Conservation (phyloP, 805 yeast species). For the Candida boidinii region DNA sequence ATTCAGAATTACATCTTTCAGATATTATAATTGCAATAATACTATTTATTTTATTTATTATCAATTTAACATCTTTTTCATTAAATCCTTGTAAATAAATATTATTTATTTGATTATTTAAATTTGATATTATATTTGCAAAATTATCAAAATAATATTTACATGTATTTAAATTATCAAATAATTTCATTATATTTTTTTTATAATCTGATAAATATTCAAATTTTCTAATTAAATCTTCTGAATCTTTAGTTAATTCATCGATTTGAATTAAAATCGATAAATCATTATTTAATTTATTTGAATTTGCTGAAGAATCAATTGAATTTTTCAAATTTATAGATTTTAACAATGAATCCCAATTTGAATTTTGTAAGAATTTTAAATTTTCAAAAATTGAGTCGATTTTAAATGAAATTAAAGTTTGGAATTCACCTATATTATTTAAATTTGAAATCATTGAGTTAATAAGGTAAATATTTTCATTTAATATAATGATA, state of each 20-base stretch:
- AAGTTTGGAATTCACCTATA: slow-evolving; percentile 31
- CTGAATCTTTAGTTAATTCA: too few species aligned
- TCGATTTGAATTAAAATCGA: too few species aligned
- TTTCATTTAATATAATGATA: slow-evolving; percentile 46
- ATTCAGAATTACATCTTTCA: slow-evolving; percentile 16
- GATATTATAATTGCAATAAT: slow-evolving; percentile 20
- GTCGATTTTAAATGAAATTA: slow-evolving; percentile 22
- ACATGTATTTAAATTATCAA: slow-evolving; percentile 21
- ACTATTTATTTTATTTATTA: slow-evolving; percentile 27
- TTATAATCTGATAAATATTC: slow-evolving; percentile 23
- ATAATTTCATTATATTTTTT: slow-evolving; percentile 8
- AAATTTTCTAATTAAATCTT: too few species aligned
- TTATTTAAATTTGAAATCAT: slow-evolving; percentile 8
- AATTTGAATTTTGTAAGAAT: slow-evolving; percentile 30
- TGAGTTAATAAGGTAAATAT: slow-evolving; percentile 30
- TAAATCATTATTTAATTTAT: too few species aligned
- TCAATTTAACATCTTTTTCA: slow-evolving; percentile 21
- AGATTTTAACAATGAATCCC: slow-evolving; percentile 47
- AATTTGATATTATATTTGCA: slow-evolving; percentile 7
- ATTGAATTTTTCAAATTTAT: slow-evolving; percentile 42
- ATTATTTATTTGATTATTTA: slow-evolving; percentile 29
- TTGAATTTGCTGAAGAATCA: too few species aligned
- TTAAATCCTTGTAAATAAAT: slow-evolving; percentile 28
- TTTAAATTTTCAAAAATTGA: slow-evolving; percentile 25
- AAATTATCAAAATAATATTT: slow-evolving; percentile 16